Conservation (phyloP, 441 rosid species). For the Manihot esculenta region DNA sequence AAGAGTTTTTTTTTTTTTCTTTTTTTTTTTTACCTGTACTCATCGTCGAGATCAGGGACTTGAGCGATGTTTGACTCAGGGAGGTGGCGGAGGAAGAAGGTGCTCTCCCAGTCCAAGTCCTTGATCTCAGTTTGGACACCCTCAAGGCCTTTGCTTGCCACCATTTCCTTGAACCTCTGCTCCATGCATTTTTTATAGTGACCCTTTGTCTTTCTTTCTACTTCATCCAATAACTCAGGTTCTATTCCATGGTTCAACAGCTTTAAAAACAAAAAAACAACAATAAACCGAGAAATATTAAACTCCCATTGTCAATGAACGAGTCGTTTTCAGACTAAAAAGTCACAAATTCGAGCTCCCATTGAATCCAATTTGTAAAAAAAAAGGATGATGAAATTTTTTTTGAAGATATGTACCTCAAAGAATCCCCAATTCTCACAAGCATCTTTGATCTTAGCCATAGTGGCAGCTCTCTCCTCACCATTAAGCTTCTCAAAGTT, state of each 20-base stretch:
- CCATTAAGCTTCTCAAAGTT: constrained; percentile 64
- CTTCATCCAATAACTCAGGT: constrained; percentile 58
- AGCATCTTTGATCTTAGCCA: constrained; percentile 76
- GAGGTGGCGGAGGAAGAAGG: constrained; percentile 72
- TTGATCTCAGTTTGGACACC: constrained; percentile 56
- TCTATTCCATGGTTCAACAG: constrained; percentile 71
- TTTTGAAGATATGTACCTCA: too few relatives aligned
- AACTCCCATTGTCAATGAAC: not conserved
- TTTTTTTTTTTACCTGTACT: constrained; percentile 60
- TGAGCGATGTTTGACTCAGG: constrained; percentile 65
- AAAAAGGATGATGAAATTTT: too few relatives aligned
- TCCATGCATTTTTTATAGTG: constrained; percentile 85
- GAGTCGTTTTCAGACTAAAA: too few relatives aligned
- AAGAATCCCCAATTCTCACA: constrained; percentile 95
- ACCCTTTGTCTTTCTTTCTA: constrained; percentile 72
- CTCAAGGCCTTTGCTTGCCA: constrained; percentile 62
- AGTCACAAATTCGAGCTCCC: too few relatives aligned
- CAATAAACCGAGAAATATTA: not conserved
- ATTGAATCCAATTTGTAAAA: too few relatives aligned
- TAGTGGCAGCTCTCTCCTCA: constrained; percentile 51
- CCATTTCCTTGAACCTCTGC: constrained; percentile 70
- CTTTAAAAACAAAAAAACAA: constrained; percentile 27
- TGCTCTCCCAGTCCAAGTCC: constrained; percentile 92
- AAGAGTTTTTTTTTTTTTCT: too few relatives aligned
- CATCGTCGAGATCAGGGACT: constrained; percentile 68